These are phyloP conservation scores for Lactifluus rugatus DNA, from an alignment of 768 basidiomycete species.

Conservation along the genomic window DNA sequence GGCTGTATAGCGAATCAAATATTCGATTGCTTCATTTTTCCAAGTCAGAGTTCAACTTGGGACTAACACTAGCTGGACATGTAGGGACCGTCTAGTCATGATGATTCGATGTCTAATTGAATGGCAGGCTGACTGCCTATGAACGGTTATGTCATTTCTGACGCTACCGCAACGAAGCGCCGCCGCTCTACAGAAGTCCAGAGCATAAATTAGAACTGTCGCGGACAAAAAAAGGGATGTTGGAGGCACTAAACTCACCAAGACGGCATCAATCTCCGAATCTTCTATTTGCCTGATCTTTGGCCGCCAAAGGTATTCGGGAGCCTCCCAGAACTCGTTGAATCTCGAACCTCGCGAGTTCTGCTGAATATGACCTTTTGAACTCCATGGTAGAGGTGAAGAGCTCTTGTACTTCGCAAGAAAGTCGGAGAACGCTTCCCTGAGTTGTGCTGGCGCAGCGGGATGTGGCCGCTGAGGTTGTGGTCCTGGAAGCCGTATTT, in stretches of 20 bases:
- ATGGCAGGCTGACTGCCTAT: background rate
- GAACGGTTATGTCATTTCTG: background rate
- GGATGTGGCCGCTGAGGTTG: constrained; percentile 49
- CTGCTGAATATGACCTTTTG: background rate
- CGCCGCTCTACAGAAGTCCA: constrained; percentile 44
- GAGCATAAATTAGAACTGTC: background rate
- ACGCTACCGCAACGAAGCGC: constrained; percentile 41
- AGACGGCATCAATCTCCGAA: constrained; percentile 54
- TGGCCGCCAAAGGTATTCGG: constrained; percentile 47
- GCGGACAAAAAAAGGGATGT: background rate
- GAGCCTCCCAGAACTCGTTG: constrained; percentile 60
- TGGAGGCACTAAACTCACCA: constrained; percentile 34
- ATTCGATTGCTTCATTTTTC: background rate
- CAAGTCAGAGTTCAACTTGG: too few species aligned
- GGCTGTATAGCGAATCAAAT: background rate
- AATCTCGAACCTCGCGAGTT: constrained; percentile 20
- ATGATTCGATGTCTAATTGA: background rate
- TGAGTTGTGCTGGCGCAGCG: constrained; percentile 53
- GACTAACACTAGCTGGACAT: background rate
- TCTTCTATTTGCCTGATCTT: constrained; percentile 40
- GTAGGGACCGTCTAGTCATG: constrained; percentile 2
- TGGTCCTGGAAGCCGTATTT: constrained; percentile 23
- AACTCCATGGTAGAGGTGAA: background rate
- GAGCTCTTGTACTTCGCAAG: constrained; percentile 28
- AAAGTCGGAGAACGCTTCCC: constrained; percentile 39